These are phyloP conservation scores for Protomyces inundatus DNA, from an alignment of 1,139 yeast genomes.

Conservation along the genomic window DNA sequence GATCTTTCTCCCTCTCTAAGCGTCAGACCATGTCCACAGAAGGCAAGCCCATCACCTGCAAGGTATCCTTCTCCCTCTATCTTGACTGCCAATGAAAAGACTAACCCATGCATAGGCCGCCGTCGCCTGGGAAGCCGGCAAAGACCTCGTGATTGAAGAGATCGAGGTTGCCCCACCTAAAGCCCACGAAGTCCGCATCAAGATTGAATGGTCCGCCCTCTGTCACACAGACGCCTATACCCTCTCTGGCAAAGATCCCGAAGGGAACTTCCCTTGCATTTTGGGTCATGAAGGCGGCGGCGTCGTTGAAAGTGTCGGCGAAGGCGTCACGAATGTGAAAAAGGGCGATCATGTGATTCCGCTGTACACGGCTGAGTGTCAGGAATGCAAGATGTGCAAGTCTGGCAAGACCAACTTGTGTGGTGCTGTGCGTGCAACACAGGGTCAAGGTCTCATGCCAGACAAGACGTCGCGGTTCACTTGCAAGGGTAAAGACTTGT, in stretches of 20 bases:
- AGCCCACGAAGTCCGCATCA: slow-evolving; percentile 95
- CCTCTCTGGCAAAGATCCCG: slow-evolving; percentile 88
- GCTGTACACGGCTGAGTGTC: slow-evolving; percentile 92
- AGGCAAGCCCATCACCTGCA: slow-evolving; percentile 71
- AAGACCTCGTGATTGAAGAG: slow-evolving; percentile 79
- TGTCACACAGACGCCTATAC: slow-evolving; percentile 99
- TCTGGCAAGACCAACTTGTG: slow-evolving; percentile 95
- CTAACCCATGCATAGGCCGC: slow-evolving; percentile 53
- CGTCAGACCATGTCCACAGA: slow-evolving; percentile 35
- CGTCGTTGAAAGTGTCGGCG: slow-evolving; percentile 85
- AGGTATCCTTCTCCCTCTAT: slow-evolving; percentile 34
- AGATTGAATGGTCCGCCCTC: slow-evolving; percentile 81
- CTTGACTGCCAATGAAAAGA: neutral
- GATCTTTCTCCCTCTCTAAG: too few species aligned
- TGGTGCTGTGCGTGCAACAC: slow-evolving; percentile 84
- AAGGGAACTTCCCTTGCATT: slow-evolving; percentile 88
- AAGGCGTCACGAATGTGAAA: slow-evolving; percentile 80
- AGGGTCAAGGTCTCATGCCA: slow-evolving; percentile 89
- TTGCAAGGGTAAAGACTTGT: slow-evolving; percentile 69
- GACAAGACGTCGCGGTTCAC: slow-evolving; percentile 87
- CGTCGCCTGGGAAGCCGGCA: slow-evolving; percentile 89
- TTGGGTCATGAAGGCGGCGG: slow-evolving; percentile 97
- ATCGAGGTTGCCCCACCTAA: slow-evolving; percentile 88
- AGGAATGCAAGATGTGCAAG: slow-evolving; percentile 88
- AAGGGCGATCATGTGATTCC: slow-evolving; percentile 89